A percentile compares a stretch with the other conserved stretches of the same genome.
Evolutionary conservation across 257 asterid species (phyloP).

Genomic region (Przewalskia tangutica): DNA sequence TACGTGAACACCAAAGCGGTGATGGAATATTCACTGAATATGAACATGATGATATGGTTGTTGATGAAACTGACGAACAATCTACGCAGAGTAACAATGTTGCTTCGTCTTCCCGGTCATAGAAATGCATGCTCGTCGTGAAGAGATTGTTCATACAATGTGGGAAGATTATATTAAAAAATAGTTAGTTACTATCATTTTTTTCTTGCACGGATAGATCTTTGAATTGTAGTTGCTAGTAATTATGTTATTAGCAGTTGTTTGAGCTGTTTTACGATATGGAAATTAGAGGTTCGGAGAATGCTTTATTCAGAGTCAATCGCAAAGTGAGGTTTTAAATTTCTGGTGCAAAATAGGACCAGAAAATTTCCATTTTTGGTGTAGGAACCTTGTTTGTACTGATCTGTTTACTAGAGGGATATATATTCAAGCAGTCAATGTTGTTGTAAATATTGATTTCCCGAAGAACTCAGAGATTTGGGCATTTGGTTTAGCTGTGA

Average conservation of each 20-base stretch:
- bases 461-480: constrained; percentile 85
- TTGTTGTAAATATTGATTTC: constrained; percentile 76
- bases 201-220: too few relatives aligned
- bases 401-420: constrained; percentile 87
- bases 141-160: too few relatives aligned
- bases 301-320: too few relatives aligned
- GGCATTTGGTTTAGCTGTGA: constrained; percentile 90
- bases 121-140: too few relatives aligned
- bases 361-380: background rate
- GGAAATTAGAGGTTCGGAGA: too few relatives aligned
- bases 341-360: too few relatives aligned
- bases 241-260: too few relatives aligned
- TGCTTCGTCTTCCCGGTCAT: background rate
- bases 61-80: background rate
- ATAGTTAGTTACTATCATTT: too few relatives aligned
- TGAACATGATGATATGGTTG: background rate
- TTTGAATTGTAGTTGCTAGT: too few relatives aligned
- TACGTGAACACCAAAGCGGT: background rate
- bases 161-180: too few relatives aligned
- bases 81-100: background rate
- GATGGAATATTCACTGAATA: background rate
- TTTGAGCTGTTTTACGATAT: too few relatives aligned
- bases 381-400: constrained; percentile 10
- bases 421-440: constrained; percentile 87
- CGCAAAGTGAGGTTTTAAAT: too few relatives aligned